Evolutionary conservation across 1,284 basidiomycete genomes (phyloP), one percentile per base, ranked within the genome.

Genomic region (Abortiporus biennis): DNA sequence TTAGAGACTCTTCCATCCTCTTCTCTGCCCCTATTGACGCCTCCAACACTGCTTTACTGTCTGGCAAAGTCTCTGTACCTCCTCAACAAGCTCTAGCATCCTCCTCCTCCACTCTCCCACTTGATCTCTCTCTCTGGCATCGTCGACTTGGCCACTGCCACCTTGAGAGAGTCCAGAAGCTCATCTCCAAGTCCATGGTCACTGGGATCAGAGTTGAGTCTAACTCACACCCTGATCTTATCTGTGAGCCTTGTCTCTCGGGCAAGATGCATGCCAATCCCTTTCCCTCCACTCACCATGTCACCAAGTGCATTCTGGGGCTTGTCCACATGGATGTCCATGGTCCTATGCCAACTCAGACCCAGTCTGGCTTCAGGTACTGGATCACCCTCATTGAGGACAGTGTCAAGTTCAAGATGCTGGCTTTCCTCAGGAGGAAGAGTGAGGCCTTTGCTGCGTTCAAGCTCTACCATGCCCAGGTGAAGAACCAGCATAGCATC

Each of bases 311-410:
- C n/a, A 40, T 48, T 23, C 47, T 64, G 13, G 53, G 58, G 9
- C 54, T 63, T 8, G 51, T 67, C 17, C 66, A 65, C 49, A 48
- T 57, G 30, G 66, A 69, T 43, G 44, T 68, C 5, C 54, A 63
- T 45, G 62, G 62, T 31, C 63, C 54, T 24, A 40, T 64, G 11
- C 50, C 53, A 12, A 46, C 52, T 15, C 34, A 30, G n/a, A 55
- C 57, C 19, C 43, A 31, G 13, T 43, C 48, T 21, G 63, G 63
- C 4, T 55, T 52, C 35, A 48, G 46, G 4, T 67, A 65, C 47
- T 61, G 56, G 55, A 49, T 64, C n/a, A 57, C 55, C 1, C 63
- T 65, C 46, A 61, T 65, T 38, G 59, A 67, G 47, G 56, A 66
- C 38, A 47, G 44, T 32, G 49, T 51, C 3, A 43, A 47, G 5